A percentile compares a stretch with the other conserved stretches of the same genome.
These are phyloP conservation scores for Hanseniaspora opuntiae DNA, from an alignment of 805 yeast genomes.

Conservation along the genomic window DNA sequence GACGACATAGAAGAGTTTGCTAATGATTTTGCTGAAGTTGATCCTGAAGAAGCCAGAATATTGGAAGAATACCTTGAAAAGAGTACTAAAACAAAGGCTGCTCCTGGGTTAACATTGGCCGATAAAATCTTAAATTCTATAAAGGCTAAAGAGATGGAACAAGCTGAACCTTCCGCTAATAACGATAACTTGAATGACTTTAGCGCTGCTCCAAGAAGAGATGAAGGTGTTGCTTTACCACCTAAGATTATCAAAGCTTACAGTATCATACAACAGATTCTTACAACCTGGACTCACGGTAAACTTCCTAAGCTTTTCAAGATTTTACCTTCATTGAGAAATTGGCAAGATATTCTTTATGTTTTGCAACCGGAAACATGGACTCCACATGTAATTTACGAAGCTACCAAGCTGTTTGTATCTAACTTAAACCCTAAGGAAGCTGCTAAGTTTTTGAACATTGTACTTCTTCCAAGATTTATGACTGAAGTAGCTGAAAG, in stretches of 20 bases:
- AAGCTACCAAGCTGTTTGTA: slow-evolving; percentile 87
- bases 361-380: slow-evolving; percentile 86
- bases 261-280: slow-evolving; percentile 74
- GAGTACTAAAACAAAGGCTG: slow-evolving; percentile 27
- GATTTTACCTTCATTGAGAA: slow-evolving; percentile 78
- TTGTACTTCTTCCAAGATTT: slow-evolving; percentile 57
- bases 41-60: slow-evolving; percentile 70
- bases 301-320: slow-evolving; percentile 93
- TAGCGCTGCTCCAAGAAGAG: slow-evolving; percentile 23
- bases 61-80: slow-evolving; percentile 61
- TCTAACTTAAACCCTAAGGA: slow-evolving; percentile 78
- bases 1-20: slow-evolving; percentile 46
- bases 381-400: slow-evolving; percentile 91
- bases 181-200: slow-evolving; percentile 21
- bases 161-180: slow-evolving; percentile 15
- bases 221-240: slow-evolving; percentile 77
- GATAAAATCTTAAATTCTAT: slow-evolving; percentile 88
- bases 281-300: slow-evolving; percentile 86
- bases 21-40: slow-evolving; percentile 39
- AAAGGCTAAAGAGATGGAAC: slow-evolving; percentile 48
- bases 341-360: slow-evolving; percentile 90
- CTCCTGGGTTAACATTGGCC: slow-evolving; percentile 53
- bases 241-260: slow-evolving; percentile 94
- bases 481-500: slow-evolving; percentile 57
- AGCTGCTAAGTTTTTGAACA: slow-evolving; percentile 68